phyloP scores from a whole-genome alignment of 1,284 basidiomycete species.

The Papiliotrema nemorosa region DNA sequence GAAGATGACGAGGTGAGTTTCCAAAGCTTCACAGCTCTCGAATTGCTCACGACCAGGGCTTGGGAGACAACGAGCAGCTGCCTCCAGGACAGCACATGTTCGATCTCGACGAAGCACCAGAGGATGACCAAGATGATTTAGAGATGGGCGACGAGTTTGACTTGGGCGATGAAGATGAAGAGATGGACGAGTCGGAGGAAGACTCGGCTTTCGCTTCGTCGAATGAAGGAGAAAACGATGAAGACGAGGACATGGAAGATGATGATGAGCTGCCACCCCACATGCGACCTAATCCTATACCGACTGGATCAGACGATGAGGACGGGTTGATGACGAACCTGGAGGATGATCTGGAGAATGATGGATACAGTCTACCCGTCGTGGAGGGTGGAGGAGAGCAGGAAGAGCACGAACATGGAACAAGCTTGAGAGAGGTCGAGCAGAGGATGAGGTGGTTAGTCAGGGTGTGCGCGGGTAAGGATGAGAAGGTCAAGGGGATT shows the following conservation, averaged over 20 bases:
- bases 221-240: slow-evolving; percentile 45
- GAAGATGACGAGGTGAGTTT: slow-evolving; percentile 57
- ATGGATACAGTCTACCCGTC: slow-evolving; percentile 74
- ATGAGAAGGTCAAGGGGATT: slow-evolving; percentile 56
- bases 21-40: too few relatives aligned
- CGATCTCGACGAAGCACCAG: slow-evolving; percentile 47
- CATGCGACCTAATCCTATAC: slow-evolving; percentile 25
- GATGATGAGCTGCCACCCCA: slow-evolving; percentile 23
- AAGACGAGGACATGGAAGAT: slow-evolving; percentile 53
- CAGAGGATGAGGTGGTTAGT: slow-evolving; percentile 84
- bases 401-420: slow-evolving; percentile 65
- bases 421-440: slow-evolving; percentile 78
- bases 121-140: slow-evolving; percentile 24
- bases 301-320: slow-evolving; percentile 46
- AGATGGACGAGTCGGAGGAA: slow-evolving; percentile 52
- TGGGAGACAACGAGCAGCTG: slow-evolving; percentile 37
- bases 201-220: slow-evolving; percentile 46
- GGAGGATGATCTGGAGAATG: slow-evolving; percentile 60
- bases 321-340: slow-evolving; percentile 50
- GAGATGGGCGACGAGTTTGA: slow-evolving; percentile 37
- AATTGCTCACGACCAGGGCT: slow-evolving; percentile 21
- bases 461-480: slow-evolving; percentile 68
- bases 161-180: slow-evolving; percentile 51
- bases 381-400: slow-evolving; percentile 75
- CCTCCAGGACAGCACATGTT: slow-evolving; percentile 47